phyloP scores from a whole-genome alignment of 2,329 filamentous ascomycete genomes.

The Alternaria postmessia region DNA sequence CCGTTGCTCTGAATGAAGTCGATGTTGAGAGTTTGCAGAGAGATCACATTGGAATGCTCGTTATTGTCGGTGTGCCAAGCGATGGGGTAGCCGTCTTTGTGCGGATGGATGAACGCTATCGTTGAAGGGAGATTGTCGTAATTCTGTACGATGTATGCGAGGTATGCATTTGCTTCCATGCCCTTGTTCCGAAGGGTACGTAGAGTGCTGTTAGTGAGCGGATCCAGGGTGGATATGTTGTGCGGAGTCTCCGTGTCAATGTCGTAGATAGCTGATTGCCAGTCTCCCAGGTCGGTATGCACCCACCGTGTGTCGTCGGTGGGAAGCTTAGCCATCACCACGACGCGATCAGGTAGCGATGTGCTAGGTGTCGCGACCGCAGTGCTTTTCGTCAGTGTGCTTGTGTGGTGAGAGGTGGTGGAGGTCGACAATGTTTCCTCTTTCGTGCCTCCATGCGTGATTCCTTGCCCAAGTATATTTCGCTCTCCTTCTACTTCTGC shows the following conservation, averaged over 20 bases:
- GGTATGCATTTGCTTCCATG: slow-evolving; percentile 34
- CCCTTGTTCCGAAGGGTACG: slow-evolving; percentile 33
- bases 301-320: slow-evolving; percentile 33
- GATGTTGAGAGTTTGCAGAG: slow-evolving; percentile 37
- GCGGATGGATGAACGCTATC: slow-evolving; percentile 30
- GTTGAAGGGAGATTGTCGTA: slow-evolving; percentile 31
- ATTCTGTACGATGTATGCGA: slow-evolving; percentile 36
- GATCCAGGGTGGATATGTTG: slow-evolving; percentile 23
- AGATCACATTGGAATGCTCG: slow-evolving; percentile 14
- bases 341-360: slow-evolving; percentile 24
- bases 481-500: slow-evolving; percentile 19
- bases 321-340: slow-evolving; percentile 28
- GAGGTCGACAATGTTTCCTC: slow-evolving; percentile 9
- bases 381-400: slow-evolving; percentile 13
- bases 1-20: slow-evolving; percentile 51
- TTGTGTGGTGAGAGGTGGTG: slow-evolving; percentile 10
- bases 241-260: slow-evolving; percentile 27
- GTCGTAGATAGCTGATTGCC: slow-evolving; percentile 55
- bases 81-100: slow-evolving; percentile 25
- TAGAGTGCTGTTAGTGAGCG: slow-evolving; percentile 25
- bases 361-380: slow-evolving; percentile 15
- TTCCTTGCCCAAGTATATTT: slow-evolving; percentile 14
- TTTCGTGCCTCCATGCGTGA: slow-evolving; percentile 11
- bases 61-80: slow-evolving; percentile 20
- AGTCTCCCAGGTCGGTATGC: slow-evolving; percentile 35